Base-by-base conservation (phyloP, 2,329 filamentous ascomycete species). In the Penicillium sp. region DNA sequence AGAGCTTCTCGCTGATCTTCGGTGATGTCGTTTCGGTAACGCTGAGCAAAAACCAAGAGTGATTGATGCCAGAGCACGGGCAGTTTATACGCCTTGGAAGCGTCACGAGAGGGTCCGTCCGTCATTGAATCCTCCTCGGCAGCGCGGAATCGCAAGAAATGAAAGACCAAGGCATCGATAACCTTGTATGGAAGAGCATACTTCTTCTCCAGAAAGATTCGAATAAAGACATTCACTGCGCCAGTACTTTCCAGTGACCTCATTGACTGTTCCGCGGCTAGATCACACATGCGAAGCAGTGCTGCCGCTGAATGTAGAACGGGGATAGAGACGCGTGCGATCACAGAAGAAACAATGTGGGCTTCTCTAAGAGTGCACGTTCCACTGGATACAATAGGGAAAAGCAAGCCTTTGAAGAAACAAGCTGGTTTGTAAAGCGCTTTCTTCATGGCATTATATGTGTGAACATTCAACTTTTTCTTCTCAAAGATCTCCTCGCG, bases 21-120 rank as follows among this genome's bases (percentile, higher is more conserved):
- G 1, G 93, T 97, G 69, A 97, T 94, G 76, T 98, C 94, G 69
- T 97, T 96, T 73, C 93, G 89, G 80, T 98, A 99, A 60, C 94
- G 85, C 79, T 97, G 91, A 29, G 95, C 93, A 79, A 99, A 99
- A 2, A 92, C 90, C 58, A 99, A 81, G 31, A 99, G 82, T 70
- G 91, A 93, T 80, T 98, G 94, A 77, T 99, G 95, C 93, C 94
- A 99, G 60, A 99, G 88, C 7, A 99, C 93, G 0, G 96, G 95
- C 67, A 98, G 77, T 73, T 91, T 92, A 26, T 79, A 72, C 68
- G 83, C 77, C 76, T 84, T 81, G 52, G 86, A 85, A n/a, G 81
- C 81, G 19, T 78, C 78, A 61, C 71, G 77, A 35, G 77, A 73
- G 17, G 66, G 62, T 19, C 76, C 71, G 62, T 79, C 75, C 75